Percentiles rank a stretch among this genome's conserved stretches.
Conservation (phyloP, 2,329 filamentous ascomycete species). For the Akanthomyces uredinophilus region DNA sequence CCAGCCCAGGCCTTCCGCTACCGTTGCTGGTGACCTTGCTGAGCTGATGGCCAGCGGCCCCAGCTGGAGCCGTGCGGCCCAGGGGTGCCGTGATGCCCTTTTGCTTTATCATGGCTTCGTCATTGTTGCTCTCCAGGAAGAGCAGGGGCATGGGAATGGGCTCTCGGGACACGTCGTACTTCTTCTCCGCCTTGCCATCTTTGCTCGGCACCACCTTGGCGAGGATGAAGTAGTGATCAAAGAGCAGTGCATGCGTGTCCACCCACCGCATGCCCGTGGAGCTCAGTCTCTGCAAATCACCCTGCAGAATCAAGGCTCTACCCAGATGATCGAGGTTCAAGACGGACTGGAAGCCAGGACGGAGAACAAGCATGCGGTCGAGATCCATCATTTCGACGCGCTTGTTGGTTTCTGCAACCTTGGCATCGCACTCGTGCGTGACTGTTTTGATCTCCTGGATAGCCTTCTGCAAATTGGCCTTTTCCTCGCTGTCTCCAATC, state of each 20-base stretch:
- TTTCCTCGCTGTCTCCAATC: conserved; percentile 80
- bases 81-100: conserved; percentile 66
- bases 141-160: conserved; percentile 96
- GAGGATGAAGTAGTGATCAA: conserved; percentile 93
- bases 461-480: conserved; percentile 73
- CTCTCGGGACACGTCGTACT: conserved; percentile 92
- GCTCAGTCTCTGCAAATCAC: conserved; percentile 83
- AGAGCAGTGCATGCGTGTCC: conserved; percentile 87
- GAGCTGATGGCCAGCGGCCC: conserved; percentile 53
- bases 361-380: conserved; percentile 73
- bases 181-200: conserved; percentile 65
- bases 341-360: conserved; percentile 83
- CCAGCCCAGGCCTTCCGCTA: conserved; percentile 52
- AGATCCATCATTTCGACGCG: conserved; percentile 86
- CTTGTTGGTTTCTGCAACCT: conserved; percentile 87
- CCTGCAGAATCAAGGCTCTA: conserved; percentile 80
- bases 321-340: conserved; percentile 93
- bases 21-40: conserved; percentile 51
- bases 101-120: conserved; percentile 81
- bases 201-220: conserved; percentile 74
- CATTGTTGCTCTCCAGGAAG: conserved; percentile 85
- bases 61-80: conserved; percentile 54
- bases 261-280: conserved; percentile 88
- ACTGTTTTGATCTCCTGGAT: conserved; percentile 90
- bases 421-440: conserved; percentile 83